Conservation (phyloP, 352 stramenopile genomes). For the Hyaloperonospora arabidopsidis region DNA sequence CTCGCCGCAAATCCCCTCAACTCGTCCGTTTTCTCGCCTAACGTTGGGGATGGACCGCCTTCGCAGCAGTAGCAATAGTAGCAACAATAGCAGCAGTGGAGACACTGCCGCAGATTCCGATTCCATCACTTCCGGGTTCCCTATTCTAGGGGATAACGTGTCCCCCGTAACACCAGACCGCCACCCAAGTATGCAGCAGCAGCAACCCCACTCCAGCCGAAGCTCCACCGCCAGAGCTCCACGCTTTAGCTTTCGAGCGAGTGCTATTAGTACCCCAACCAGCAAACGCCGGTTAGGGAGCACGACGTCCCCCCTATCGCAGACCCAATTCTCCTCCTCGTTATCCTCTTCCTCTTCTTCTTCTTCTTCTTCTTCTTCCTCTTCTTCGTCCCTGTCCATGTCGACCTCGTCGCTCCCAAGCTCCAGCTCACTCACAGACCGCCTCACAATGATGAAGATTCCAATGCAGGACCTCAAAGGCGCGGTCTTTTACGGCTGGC, state of each 20-base stretch:
- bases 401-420: conserved; percentile 4
- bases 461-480: conserved; percentile 50
- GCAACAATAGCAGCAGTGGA: too few relatives aligned
- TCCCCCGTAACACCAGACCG: conserved; percentile 21
- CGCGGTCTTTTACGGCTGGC: conserved; percentile 61
- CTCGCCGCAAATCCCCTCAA: too few relatives aligned
- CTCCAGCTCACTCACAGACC: conserved; percentile 37
- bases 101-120: conserved; percentile 4
- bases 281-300: conserved; percentile 25
- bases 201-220: too few relatives aligned
- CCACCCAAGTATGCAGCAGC: conserved; percentile 28
- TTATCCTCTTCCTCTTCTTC: too few relatives aligned
- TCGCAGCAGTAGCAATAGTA: too few relatives aligned
- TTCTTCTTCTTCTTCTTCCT: too few relatives aligned
- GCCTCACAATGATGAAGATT: conserved; percentile 58
- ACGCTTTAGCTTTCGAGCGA: conserved; percentile 17
- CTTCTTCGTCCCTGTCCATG: too few relatives aligned
- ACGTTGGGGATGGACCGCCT: too few relatives aligned
- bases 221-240: too few relatives aligned
- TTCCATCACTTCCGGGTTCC: conserved; percentile 26
- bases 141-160: conserved; percentile 27
- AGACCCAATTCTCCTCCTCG: conserved; percentile 27
- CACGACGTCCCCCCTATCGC: conserved; percentile 16
- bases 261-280: too few relatives aligned
- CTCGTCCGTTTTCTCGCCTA: too few relatives aligned